These are phyloP conservation scores for Hypoxylon sp. DNA, from an alignment of 2,329 filamentous ascomycete species.

Conservation along the genomic window DNA sequence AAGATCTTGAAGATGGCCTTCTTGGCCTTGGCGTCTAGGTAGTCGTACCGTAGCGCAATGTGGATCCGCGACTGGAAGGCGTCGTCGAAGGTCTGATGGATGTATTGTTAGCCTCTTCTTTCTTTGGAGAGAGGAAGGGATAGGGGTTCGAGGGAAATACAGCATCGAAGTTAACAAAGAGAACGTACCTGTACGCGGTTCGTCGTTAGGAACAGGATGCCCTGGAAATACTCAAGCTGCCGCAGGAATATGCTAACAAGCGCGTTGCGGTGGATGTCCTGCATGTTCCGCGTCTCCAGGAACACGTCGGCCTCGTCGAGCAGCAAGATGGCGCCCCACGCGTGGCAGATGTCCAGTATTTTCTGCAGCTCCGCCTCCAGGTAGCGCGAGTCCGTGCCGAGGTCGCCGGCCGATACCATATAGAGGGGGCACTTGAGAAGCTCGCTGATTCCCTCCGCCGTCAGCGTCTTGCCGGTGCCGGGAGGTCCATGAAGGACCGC, in stretches of 20 bases:
- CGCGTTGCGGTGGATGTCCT: conserved; percentile 85
- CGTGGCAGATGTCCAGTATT: conserved; percentile 84
- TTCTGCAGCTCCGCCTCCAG: conserved; percentile 82
- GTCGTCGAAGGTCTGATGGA: conserved; percentile 77
- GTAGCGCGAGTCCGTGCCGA: conserved; percentile 77
- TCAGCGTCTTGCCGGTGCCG: conserved; percentile 88
- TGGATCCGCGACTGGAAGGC: conserved; percentile 91
- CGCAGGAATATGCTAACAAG: conserved; percentile 88
- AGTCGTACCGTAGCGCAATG: conserved; percentile 81
- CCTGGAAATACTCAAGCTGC: conserved; percentile 89
- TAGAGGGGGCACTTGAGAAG: conserved; percentile 83
- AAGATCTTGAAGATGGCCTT: conserved; percentile 86
- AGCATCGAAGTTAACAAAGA: not conserved
- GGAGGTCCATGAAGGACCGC: conserved; percentile 83
- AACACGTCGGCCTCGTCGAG: conserved; percentile 89
- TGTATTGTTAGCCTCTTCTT: conserved; percentile 20
- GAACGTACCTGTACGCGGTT: conserved; percentile 74
- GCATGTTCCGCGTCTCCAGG: conserved; percentile 81
- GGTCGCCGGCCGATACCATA: conserved; percentile 81
- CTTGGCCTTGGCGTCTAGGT: conserved; percentile 75
- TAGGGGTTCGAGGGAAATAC: not conserved
- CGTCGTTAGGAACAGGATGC: conserved; percentile 88
- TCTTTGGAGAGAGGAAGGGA: not conserved
- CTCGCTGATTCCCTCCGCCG: conserved; percentile 86
- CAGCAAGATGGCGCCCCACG: conserved; percentile 84